phyloP scores from a whole-genome alignment of 2,329 filamentous ascomycete genomes.

The Daldinia eschscholtzii region DNA sequence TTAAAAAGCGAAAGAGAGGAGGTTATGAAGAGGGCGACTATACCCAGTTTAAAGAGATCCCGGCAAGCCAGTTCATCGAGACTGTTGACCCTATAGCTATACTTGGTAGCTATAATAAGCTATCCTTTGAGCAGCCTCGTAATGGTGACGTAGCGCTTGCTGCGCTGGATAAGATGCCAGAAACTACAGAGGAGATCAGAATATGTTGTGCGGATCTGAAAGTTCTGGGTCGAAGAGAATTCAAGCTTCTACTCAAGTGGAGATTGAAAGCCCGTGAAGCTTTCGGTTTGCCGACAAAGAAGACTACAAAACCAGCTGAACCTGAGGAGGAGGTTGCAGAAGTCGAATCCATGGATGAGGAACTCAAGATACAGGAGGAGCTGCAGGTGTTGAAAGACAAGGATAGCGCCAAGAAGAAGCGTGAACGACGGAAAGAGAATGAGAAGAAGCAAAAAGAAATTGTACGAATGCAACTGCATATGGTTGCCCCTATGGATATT shows the following conservation, averaged over 20 bases:
- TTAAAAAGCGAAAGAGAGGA: conserved; percentile 97
- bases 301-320: conserved; percentile 63
- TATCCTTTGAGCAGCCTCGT: conserved; percentile 83
- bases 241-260: conserved; percentile 91
- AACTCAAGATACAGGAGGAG: conserved; percentile 89
- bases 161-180: conserved; percentile 85
- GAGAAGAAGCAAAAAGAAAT: conserved; percentile 96
- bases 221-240: conserved; percentile 92
- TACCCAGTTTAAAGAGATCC: conserved; percentile 88
- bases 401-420: conserved; percentile 81
- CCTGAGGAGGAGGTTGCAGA: conserved; percentile 82
- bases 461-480: conserved; percentile 96
- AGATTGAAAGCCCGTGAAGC: conserved; percentile 88
- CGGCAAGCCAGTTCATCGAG: conserved; percentile 93
- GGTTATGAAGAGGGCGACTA: conserved; percentile 98
- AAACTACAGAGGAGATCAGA: conserved; percentile 86
- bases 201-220: conserved; percentile 86
- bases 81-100: conserved; percentile 94
- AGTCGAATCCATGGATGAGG: conserved; percentile 93
- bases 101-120: conserved; percentile 84
- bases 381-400: conserved; percentile 85
- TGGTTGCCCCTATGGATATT: conserved; percentile 95
- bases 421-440: conserved; percentile 87
- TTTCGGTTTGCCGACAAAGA: conserved; percentile 87
- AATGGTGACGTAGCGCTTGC: conserved; percentile 89